A percentile compares a stretch with the other conserved stretches of the same genome.
Conservation (phyloP, 169 alveolate species). For the Plasmodium falciparum region DNA sequence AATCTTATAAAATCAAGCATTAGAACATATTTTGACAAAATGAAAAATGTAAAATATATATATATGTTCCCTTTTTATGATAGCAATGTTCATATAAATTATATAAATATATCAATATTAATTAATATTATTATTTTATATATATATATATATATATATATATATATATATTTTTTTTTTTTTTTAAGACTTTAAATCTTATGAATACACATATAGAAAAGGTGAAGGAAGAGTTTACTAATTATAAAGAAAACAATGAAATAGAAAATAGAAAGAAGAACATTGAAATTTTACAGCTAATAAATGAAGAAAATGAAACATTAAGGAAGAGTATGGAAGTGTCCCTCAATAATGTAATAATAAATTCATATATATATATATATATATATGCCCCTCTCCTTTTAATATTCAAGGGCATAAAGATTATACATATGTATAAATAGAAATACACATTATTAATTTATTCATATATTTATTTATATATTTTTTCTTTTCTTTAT, state of each 20-base stretch:
- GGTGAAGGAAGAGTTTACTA: conserved; percentile 37
- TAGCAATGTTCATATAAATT: background rate
- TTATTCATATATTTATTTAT: background rate
- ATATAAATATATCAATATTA: background rate
- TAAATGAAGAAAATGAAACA: conserved; percentile 63
- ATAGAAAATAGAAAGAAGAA: conserved; percentile 58
- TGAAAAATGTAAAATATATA: conserved; percentile 25
- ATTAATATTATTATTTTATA: conserved; percentile 1
- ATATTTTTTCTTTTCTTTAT: conserved; percentile 3
- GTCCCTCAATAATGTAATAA: conserved; percentile 27
- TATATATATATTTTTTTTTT: background rate
- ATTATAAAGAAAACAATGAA: conserved; percentile 56
- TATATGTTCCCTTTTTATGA: background rate
- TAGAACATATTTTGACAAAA: conserved; percentile 51
- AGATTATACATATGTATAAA: too few relatives aligned
- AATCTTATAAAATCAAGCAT: conserved; percentile 63
- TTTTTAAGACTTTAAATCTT: conserved; percentile 43
- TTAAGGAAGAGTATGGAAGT: conserved; percentile 44
- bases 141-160: too few relatives aligned
- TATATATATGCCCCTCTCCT: background rate
- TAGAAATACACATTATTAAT: background rate
- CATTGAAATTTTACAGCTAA: conserved; percentile 62
- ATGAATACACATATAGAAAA: conserved; percentile 58
- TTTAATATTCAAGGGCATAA: background rate
- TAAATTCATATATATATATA: background rate